These are phyloP conservation scores for Pilatotrama ljubarskyi DNA, from an alignment of 768 basidiomycete genomes.

Conservation along the genomic window DNA sequence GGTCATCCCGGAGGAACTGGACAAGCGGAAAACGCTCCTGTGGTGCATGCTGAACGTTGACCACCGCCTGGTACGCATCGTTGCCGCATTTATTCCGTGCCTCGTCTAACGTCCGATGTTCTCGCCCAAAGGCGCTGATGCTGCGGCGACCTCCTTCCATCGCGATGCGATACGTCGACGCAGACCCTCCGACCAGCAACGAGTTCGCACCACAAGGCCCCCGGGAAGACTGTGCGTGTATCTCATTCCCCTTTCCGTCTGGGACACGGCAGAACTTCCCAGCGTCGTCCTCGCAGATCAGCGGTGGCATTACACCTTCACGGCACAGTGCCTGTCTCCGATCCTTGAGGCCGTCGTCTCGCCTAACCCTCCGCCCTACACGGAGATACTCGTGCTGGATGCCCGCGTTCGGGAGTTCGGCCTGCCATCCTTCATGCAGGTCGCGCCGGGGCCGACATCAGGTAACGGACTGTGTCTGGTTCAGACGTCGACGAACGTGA, in stretches of 20 bases:
- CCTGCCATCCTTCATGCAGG: slow-evolving; percentile 51
- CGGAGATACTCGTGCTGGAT: slow-evolving; percentile 54
- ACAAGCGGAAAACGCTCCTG: slow-evolving; percentile 66
- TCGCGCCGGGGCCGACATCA: slow-evolving; percentile 29
- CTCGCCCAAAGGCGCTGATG: slow-evolving; percentile 54
- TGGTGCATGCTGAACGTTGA: slow-evolving; percentile 78
- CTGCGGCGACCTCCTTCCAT: slow-evolving; percentile 74
- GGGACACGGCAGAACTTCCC: background rate
- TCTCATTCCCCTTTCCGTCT: background rate
- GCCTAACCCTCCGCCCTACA: slow-evolving; percentile 52
- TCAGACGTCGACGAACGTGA: slow-evolving; percentile 25
- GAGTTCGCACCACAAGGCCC: slow-evolving; percentile 26
- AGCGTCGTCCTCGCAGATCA: slow-evolving; percentile 46
- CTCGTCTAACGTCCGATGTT: slow-evolving; percentile 14
- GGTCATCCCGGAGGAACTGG: slow-evolving; percentile 70
- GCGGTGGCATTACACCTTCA: slow-evolving; percentile 71
- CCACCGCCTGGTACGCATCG: slow-evolving; percentile 55
- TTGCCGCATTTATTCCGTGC: slow-evolving; percentile 15
- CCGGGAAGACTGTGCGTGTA: slow-evolving; percentile 30
- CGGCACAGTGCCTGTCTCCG: slow-evolving; percentile 60
- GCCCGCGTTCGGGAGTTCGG: slow-evolving; percentile 53
- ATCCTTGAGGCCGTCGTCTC: slow-evolving; percentile 59
- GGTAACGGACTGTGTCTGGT: slow-evolving; percentile 17
- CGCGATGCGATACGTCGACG: slow-evolving; percentile 65
- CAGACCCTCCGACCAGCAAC: slow-evolving; percentile 38